A percentile compares a stretch with the other conserved stretches of the same genome.
Evolutionary conservation across 352 stramenopile species (phyloP).

Genomic region (Globisporangium lucens): DNA sequence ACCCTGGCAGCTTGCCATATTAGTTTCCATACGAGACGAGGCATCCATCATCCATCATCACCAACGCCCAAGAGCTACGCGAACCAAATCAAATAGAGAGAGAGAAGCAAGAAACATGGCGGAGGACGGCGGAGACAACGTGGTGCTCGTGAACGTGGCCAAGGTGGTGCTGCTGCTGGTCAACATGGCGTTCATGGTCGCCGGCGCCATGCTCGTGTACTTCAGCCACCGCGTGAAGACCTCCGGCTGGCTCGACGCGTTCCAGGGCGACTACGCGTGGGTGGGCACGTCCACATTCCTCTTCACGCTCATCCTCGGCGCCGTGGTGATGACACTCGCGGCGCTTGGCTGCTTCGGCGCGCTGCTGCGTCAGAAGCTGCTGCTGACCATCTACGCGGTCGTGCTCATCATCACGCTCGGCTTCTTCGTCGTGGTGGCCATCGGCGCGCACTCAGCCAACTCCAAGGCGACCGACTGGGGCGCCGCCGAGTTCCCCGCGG

Average conservation of each 20-base stretch:
- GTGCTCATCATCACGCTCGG: slow-evolving; percentile 56
- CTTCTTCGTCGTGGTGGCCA: slow-evolving; percentile 63
- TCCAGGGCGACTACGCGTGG: slow-evolving; percentile 67
- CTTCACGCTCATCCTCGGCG: slow-evolving; percentile 66
- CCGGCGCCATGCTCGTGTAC: slow-evolving; percentile 73
- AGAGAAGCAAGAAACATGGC: neutral
- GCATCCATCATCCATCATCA: neutral
- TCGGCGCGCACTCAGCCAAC: slow-evolving; percentile 54
- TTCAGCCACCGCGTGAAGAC: slow-evolving; percentile 68
- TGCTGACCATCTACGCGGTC: slow-evolving; percentile 68
- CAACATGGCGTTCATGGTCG: slow-evolving; percentile 84
- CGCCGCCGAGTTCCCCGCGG: slow-evolving; percentile 40
- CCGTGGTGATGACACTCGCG: slow-evolving; percentile 60
- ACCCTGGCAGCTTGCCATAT: neutral
- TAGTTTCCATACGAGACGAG: neutral
- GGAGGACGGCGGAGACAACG: slow-evolving; percentile 23
- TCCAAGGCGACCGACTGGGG: slow-evolving; percentile 54
- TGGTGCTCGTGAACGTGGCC: slow-evolving; percentile 60
- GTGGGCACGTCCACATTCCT: slow-evolving; percentile 60
- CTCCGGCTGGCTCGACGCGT: slow-evolving; percentile 71
- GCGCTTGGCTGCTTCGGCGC: slow-evolving; percentile 71
- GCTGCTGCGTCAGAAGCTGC: slow-evolving; percentile 57
- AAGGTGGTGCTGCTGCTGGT: slow-evolving; percentile 80
- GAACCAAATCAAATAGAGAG: neutral
- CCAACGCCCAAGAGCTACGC: neutral